These are phyloP conservation scores for Saposhnikovia divaricata DNA, from an alignment of 129 eudicot species.

Conservation along the genomic window DNA sequence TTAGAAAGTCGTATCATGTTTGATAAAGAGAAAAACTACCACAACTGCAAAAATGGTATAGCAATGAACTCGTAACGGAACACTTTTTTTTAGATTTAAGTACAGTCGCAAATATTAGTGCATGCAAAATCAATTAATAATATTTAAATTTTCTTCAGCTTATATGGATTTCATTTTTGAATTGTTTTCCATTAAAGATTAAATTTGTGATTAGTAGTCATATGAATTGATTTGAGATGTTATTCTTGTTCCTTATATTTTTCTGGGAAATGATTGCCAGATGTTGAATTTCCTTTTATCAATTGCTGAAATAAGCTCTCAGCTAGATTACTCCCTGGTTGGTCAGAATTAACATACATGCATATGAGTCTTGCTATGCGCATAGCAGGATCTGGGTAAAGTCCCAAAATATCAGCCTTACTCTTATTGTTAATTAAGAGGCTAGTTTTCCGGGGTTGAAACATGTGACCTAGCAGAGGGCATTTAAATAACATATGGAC, in stretches of 20 bases:
- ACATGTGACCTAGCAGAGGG: neutral
- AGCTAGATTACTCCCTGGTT: neutral
- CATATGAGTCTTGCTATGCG: neutral
- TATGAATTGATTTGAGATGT: neutral
- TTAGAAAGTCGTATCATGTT: neutral
- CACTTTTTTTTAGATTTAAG: neutral
- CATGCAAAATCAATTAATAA: neutral
- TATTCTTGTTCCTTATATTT: too few species aligned
- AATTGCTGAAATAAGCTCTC: neutral
- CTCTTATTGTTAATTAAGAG: neutral
- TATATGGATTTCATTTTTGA: too few species aligned
- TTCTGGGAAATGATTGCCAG: neutral
- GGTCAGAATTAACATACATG: neutral
- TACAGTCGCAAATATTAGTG: neutral
- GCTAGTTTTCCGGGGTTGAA: neutral
- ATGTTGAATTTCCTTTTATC: neutral
- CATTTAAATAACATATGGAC: neutral
- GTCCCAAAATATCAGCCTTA: neutral
- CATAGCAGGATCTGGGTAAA: neutral
- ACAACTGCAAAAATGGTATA: neutral
- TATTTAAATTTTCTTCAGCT: neutral
- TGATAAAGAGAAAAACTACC: neutral
- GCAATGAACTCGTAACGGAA: neutral
- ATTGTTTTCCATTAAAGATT: too few species aligned
- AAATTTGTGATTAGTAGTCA: neutral